Percentiles rank a stretch among this genome's conserved stretches.
Conservation (phyloP, 768 basidiomycete species). For the Amylocystis lapponica region DNA sequence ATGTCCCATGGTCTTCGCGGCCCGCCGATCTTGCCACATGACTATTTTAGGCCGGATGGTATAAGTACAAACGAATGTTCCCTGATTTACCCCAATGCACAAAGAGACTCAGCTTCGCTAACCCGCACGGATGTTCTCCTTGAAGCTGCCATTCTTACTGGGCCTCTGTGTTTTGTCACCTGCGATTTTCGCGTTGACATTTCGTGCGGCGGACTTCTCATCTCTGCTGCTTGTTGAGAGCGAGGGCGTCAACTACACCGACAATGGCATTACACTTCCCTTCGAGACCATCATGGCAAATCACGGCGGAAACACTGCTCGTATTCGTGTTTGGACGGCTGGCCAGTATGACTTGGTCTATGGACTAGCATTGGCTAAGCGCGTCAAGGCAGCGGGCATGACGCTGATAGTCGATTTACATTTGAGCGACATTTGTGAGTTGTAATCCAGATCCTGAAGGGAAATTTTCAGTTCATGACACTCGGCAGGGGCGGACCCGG, state of each 20-base stretch:
- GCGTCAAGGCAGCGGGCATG: slow-evolving; percentile 53
- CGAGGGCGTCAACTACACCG: slow-evolving; percentile 40
- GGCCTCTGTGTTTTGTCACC: too few relatives aligned
- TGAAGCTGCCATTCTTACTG: too few relatives aligned
- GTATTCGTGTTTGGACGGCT: slow-evolving; percentile 60
- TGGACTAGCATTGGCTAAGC: slow-evolving; percentile 47
- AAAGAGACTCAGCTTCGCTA: too few relatives aligned
- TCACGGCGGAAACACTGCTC: slow-evolving; percentile 52
- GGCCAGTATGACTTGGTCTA: slow-evolving; percentile 51
- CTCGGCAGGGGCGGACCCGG: slow-evolving; percentile 59
- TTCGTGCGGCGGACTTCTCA: slow-evolving; percentile 52
- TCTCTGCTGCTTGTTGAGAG: slow-evolving; percentile 48
- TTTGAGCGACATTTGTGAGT: slow-evolving; percentile 58
- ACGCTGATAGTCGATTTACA: slow-evolving; percentile 51
- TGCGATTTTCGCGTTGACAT: slow-evolving; percentile 33
- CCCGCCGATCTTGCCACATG: too few relatives aligned
- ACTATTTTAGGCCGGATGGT: too few relatives aligned
- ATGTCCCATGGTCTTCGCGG: too few relatives aligned
- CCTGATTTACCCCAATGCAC: too few relatives aligned
- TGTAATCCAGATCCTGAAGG: too few relatives aligned
- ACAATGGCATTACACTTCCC: slow-evolving; percentile 26
- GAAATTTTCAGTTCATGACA: not conserved
- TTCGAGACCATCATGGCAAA: slow-evolving; percentile 50
- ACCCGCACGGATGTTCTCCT: too few relatives aligned
- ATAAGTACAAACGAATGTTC: too few relatives aligned